Base-by-base conservation (phyloP, 306 rosid species). In the Quercus mongolica region DNA sequence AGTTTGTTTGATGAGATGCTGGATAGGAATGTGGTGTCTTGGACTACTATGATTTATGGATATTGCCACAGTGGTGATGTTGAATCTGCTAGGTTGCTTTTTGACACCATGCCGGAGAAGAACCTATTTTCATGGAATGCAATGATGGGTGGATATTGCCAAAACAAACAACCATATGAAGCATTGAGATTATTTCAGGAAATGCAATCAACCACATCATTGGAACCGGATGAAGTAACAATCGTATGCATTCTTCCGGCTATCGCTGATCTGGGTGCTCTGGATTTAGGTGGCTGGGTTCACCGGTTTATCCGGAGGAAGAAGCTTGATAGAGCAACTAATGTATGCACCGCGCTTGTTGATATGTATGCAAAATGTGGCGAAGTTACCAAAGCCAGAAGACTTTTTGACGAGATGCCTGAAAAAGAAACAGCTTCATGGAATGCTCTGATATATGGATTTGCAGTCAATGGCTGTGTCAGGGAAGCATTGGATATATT, bases 341-440 rank as follows among this genome's bases (percentile, higher is more conserved):
- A 76, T 4, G 76, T 91, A 56, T 70, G 91, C 76, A 92, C 92
- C 20, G 89, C 91, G 0, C 86, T 91, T 30, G 49, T 89, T 49
- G 90, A 91, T 79, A 89, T 91, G 94, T 89, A 89, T 74, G 92
- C 94, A 54, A 92, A 92, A 85, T 89, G 91, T 81, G 92, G 97
- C 14, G 94, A 91, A 73, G 82, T 83, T 28, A 56, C 6, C 18
- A 84, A 70, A 80, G 94, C 92, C 4, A 88, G 75, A 77, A 75
- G 26, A 55, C 69, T 88, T 56, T 92, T 91, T 41, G 82, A 84
- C 33, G 81, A 56, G 78, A 89, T 83, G 79, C 73, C 79, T 68
- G 79, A 81, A 74, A 91, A 80, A 54, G 91, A 79, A 84, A 84
- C 81, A 0, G 79, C 89, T 84, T 79, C 90, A 7, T 93, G 94